phyloP scores from a whole-genome alignment of 768 basidiomycete genomes.

The Roridomyces roridus region DNA sequence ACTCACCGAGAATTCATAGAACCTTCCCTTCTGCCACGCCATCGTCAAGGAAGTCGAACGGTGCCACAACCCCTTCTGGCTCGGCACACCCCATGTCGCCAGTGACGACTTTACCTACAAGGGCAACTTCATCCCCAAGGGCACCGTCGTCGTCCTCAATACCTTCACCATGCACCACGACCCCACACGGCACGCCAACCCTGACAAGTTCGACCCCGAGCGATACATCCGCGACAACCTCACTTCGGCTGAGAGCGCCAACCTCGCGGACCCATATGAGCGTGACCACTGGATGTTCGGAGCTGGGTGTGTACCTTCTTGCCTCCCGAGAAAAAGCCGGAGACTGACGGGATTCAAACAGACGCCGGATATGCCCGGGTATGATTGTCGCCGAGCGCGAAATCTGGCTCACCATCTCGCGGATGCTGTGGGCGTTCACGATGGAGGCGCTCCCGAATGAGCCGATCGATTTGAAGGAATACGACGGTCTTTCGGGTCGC shows the following conservation, averaged over 20 bases:
- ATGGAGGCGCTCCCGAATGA: constrained; percentile 47
- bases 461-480: constrained; percentile 52
- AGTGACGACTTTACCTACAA: constrained; percentile 45
- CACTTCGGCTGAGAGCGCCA: constrained; percentile 49
- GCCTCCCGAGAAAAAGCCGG: not conserved
- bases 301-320: constrained; percentile 42
- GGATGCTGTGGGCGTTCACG: constrained; percentile 54
- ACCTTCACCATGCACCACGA: constrained; percentile 46
- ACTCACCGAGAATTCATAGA: constrained; percentile 6
- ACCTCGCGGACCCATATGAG: constrained; percentile 45
- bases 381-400: constrained; percentile 53
- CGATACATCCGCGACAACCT: constrained; percentile 47
- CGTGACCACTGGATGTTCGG: constrained; percentile 61
- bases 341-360: constrained; percentile 6
- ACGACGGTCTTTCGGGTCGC: constrained; percentile 53
- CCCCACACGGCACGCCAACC: constrained; percentile 44
- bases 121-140: constrained; percentile 47
- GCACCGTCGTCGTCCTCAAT: constrained; percentile 46
- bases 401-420: constrained; percentile 50
- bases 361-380: constrained; percentile 50
- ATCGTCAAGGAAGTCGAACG: constrained; percentile 45
- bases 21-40: constrained; percentile 42
- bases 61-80: constrained; percentile 45
- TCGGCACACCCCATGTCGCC: constrained; percentile 43
- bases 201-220: constrained; percentile 48